Evolutionary conservation across 257 asterid species (phyloP), one percentile per base, ranked within the genome.

Genomic region (Primulina huaijiensis): DNA sequence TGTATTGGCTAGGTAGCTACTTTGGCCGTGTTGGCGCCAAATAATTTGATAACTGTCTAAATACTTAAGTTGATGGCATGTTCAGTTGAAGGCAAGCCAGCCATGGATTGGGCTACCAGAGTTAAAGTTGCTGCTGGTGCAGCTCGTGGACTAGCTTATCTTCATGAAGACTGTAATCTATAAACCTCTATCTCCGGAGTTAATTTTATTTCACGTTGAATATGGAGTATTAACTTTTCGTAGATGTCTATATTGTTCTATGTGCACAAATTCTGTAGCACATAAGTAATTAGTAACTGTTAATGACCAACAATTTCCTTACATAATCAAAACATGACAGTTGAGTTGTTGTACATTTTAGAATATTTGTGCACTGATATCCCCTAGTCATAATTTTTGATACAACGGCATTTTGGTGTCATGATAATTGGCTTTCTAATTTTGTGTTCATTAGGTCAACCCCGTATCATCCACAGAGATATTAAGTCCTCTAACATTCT

Each of bases 71-170:
- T 21, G 53, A n/a, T 62, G 33, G 67, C 11, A 34, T 29, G 67
- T 11, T 76, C 87, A 89, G 95, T 63, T 72, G 76, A 83, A 74
- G 83, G 74, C 62, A 71, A 77, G 75, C 73, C 66, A 55, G 84
- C 74, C 27, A 85, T 89, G 92, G 88, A 82, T 75, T 89, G 96
- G 96, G 86, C 91, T 38, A 87, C 86, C 70, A 84, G 97, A 72
- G 90, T 91, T 65, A 91, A 85, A 82, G 96, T 82, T 71, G 97
- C 97, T 4, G 87, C 91, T 75, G 96, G 96, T 76, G 89, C 96
- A 33, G 97, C 97, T 64, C 92, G 93, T 70, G 97, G 97, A 62
- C 79, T 91, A 37, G 90, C 97, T 60, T 91, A 91, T 83, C 97
- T 90, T 80, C 97, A 88, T 71, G 94, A 88, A 87, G 96, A 87